Base-by-base conservation (phyloP, 2,329 filamentous ascomycete species). In the Trichoderma koningiopsis region DNA sequence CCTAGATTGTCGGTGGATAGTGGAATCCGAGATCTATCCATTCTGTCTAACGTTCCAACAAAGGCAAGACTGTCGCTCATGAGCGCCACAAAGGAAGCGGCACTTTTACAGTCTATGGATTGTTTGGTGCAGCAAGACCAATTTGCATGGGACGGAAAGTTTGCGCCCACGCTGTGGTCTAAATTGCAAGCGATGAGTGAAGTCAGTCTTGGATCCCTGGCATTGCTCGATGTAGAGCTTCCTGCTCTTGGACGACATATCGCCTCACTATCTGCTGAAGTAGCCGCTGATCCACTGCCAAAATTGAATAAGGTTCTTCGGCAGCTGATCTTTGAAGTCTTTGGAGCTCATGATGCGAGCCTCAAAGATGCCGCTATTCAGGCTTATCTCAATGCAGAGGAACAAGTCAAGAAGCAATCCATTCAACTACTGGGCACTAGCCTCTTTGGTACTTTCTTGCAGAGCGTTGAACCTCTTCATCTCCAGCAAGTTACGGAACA, bases 221-320 rank as follows among this genome's bases (percentile, higher is more conserved):
- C 86, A 56, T 82, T 91, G 22, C 81, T 93, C 0, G 89, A 92
- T 77, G 81, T 83, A 1, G 91, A 93, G 75, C 79, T 92, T 61
- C 88, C 88, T 10, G 81, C 86, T 3, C 80, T 92, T 70, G 87
- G 87, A 11, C 83, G 83, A 56, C 84, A 88, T 68, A 73, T 91
- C 31, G 79, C 85, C 59, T 76, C 79, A 43, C 82, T 87, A 70
- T 84, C 84, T 66, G 75, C 79, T 37, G 79, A 86, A 31, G 77
- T 91, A 53, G 78, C 82, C 4, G 76, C 81, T 16, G 84, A 89
- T 73, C 84, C 87, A 2, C 73, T 87, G 4, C 73, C 75, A 13
- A 80, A 83, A 53, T 80, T 91, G 22, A 84, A 84, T 70, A 74
- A 79, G 13, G 74, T 85, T 7, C 78, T 91, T 19, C 81, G 79